These are phyloP conservation scores for Alternaria dauci DNA, from an alignment of 2,329 filamentous ascomycete genomes.

Conservation along the genomic window DNA sequence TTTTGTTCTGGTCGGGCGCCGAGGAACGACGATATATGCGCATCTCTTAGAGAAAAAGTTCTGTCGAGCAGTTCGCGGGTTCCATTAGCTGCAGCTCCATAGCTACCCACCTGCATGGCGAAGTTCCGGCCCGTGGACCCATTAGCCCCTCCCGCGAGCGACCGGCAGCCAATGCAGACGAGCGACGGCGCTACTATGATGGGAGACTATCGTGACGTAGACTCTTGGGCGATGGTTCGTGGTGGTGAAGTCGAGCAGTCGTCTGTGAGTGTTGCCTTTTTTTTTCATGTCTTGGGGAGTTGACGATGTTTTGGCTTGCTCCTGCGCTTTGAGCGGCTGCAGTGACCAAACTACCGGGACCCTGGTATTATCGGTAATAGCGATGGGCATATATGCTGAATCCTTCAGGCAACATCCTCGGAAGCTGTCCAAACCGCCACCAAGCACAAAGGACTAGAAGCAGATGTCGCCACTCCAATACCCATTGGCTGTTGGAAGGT, in stretches of 20 bases:
- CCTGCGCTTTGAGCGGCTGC: background rate
- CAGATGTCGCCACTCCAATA: slow-evolving; percentile 21
- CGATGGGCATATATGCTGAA: slow-evolving; percentile 6
- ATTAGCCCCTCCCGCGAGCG: background rate
- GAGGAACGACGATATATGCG: background rate
- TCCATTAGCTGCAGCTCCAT: slow-evolving; percentile 14
- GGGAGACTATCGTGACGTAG: slow-evolving; percentile 2
- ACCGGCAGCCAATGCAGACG: background rate
- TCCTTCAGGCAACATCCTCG: slow-evolving; percentile 8
- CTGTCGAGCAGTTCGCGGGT: background rate
- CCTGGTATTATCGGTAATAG: background rate
- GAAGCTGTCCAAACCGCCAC: background rate
- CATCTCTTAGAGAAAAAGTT: background rate
- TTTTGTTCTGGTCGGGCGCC: background rate
- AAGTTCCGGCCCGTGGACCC: slow-evolving; percentile 9
- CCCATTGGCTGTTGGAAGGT: slow-evolving; percentile 33
- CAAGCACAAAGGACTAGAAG: slow-evolving; percentile 7
- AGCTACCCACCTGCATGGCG: slow-evolving; percentile 13
- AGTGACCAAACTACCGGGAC: slow-evolving; percentile 7
- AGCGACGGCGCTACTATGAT: background rate
- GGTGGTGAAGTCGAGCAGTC: background rate
- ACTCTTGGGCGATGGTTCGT: slow-evolving; percentile 9
- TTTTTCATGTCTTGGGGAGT: slow-evolving; percentile 8
- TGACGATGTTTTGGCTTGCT: slow-evolving; percentile 22
- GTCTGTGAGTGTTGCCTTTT: slow-evolving; percentile 8